phyloP scores from a whole-genome alignment of 768 basidiomycete species.

The Rhizopogon vesiculosus region DNA sequence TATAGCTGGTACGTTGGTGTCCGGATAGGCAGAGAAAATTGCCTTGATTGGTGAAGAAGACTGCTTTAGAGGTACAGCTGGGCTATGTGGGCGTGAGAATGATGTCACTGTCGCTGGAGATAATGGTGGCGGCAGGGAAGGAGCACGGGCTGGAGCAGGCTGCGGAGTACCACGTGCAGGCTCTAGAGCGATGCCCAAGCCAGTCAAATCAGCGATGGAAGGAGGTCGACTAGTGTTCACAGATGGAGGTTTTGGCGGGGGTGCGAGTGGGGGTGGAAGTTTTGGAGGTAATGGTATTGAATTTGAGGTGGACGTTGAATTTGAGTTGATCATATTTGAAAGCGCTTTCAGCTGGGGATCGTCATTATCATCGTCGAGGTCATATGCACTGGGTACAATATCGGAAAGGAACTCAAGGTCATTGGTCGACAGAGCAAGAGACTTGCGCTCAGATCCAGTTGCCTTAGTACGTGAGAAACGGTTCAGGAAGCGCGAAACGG shows the following conservation, averaged over 20 bases:
- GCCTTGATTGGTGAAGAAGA: neutral
- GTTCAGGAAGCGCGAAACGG: constrained; percentile 78
- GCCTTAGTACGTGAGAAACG: constrained; percentile 58
- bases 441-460: constrained; percentile 35
- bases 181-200: neutral
- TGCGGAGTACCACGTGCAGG: neutral
- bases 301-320: constrained; percentile 24
- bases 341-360: constrained; percentile 32
- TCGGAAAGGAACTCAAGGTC: constrained; percentile 82
- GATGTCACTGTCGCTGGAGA: constrained; percentile 26
- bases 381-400: constrained; percentile 50
- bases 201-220: constrained; percentile 2
- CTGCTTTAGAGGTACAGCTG: constrained; percentile 5
- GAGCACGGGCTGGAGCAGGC: constrained; percentile 7
- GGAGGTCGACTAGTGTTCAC: constrained; percentile 11
- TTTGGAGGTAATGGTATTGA: constrained; percentile 33
- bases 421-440: constrained; percentile 69
- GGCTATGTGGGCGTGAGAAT: constrained; percentile 11
- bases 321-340: constrained; percentile 36
- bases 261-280: constrained; percentile 44
- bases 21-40: constrained; percentile 4
- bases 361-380: constrained; percentile 33
- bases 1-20: constrained; percentile 5
- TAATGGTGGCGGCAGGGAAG: constrained; percentile 17
- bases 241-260: constrained; percentile 24